Evolutionary conservation across 192 early-diverging fungal species (phyloP), one percentile per base, ranked within the genome.

Genomic region (Rhizoclosmatium sp.): DNA sequence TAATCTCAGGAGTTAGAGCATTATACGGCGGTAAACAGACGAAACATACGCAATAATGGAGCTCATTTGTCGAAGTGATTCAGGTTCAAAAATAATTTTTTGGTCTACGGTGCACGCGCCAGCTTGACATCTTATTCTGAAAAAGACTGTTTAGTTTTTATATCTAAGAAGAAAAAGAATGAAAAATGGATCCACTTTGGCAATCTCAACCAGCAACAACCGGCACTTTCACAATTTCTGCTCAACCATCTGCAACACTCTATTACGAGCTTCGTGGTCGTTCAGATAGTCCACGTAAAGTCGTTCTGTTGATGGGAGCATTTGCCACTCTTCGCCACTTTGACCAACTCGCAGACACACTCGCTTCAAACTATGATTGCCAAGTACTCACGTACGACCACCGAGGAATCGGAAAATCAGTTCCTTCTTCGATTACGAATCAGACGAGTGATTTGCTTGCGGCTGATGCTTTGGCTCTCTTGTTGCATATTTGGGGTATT

Each of bases 241-340:
- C 41, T 0, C 7, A 23, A 0, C 21, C 62, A 5, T 10, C 10
- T 41, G 67, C 67, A 19, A 48, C 41, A 42, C 44, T 69, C 7
- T n/a, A 1, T 12, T 69, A 69, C 44, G 67, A 69, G 67, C 44
- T 69, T 14, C 67, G 67, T 42, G 67, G 41, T 19, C 9, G 12
- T 47, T 12, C 67, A 41, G 4, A 16, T 47, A 44, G 67, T 21
- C 44, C 67, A 41, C 4, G 12, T 9, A 69, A 69, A 41, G 41
- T 69, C 9, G 67, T 69, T 19, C 16, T 69, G n/a, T 21, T 69
- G 14, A 48, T 69, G 67, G 67, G 67, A 16, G 67, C 67, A 9
- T 69, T 69, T 41, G 41, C 67, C 4, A 69, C 67, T 19, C 19
- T 46, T 4, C 67, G 67, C 46, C 67, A 69, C 67, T 69, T 69